Evolutionary conservation across 2,329 filamentous ascomycete species (phyloP).

Genomic region (Diaporthe nobilis): DNA sequence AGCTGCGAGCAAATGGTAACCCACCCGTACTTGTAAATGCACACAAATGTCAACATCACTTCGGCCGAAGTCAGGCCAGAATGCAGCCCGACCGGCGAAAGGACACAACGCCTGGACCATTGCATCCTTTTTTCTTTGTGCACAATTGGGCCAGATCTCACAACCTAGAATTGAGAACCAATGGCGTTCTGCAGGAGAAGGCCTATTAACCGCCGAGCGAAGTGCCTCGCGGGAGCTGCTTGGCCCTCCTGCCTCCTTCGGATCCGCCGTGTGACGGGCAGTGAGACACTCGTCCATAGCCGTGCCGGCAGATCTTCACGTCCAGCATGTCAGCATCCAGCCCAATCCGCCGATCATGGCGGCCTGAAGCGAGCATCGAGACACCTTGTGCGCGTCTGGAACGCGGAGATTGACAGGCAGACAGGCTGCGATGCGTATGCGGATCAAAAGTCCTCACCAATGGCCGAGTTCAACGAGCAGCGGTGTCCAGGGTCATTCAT

Average conservation of each 20-base stretch:
- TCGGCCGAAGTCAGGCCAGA: no score
- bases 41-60: neutral
- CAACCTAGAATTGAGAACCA: neutral
- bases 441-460: neutral
- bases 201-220: neutral
- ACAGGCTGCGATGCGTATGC: neutral
- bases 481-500: conserved; percentile 35
- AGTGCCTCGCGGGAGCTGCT: neutral
- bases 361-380: neutral
- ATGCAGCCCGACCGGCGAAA: neutral
- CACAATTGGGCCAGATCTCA: neutral
- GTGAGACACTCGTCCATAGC: neutral
- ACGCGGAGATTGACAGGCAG: neutral
- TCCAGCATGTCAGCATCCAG: neutral
- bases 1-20: neutral
- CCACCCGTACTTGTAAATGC: neutral
- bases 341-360: neutral
- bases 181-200: neutral
- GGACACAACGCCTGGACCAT: neutral
- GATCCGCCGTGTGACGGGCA: neutral
- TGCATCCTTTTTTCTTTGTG: no score
- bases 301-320: neutral
- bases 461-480: neutral
- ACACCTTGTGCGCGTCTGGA: neutral
- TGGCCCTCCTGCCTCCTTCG: neutral